Base-by-base conservation (phyloP, 73 alveolate genomes). In the Uronychia setigera region DNA sequence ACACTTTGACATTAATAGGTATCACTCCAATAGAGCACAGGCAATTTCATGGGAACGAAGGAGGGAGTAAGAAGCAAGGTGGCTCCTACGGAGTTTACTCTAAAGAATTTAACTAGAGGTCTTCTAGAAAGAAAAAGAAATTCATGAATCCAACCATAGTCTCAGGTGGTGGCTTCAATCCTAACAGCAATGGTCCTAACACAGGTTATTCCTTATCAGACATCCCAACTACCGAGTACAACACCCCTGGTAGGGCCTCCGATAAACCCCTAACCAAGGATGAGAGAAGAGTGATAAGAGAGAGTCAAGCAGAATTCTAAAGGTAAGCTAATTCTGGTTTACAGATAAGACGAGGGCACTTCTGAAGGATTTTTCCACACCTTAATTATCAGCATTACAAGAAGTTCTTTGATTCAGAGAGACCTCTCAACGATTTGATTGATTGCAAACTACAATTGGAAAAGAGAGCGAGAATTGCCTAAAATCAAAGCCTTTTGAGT, bases 1-100 rank as follows among this genome's bases (percentile, higher is more conserved):
- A 93, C 78, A 83, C 95, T 74, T 92, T 96, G 77, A 96, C 96
- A 67, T 84, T 96, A 11, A 84, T 91, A n/a, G 99, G 98, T 0
- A 86, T 94, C 0, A 91, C 91, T 29, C 97, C 97, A 46, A 80
- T 75, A 79, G 95, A 88, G 30, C 75, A 83, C 74, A 88, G 94
- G 34, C 28, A 76, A 32, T 81, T 81, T n/a, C n/a, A 27, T 19
- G 67, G 67, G 5, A 11, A 5, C 5, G 67, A 46, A 19, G 67
- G n/a, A 5, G n/a, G 5, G n/a, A 46, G 67, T 19, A 46, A 46
- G 67, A 5, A 19, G n/a, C 19, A 46, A 46, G 67, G 67, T 11
- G 67, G 67, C 67, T 46, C 67, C n/a, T 46, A 46, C 19, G 67
- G 67, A 11, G 67, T 19, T 19, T 46, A 46, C 67, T 11, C 19